phyloP scores from a whole-genome alignment of 1,284 basidiomycete species.

The Melanopsichium pennsylvanicum region DNA sequence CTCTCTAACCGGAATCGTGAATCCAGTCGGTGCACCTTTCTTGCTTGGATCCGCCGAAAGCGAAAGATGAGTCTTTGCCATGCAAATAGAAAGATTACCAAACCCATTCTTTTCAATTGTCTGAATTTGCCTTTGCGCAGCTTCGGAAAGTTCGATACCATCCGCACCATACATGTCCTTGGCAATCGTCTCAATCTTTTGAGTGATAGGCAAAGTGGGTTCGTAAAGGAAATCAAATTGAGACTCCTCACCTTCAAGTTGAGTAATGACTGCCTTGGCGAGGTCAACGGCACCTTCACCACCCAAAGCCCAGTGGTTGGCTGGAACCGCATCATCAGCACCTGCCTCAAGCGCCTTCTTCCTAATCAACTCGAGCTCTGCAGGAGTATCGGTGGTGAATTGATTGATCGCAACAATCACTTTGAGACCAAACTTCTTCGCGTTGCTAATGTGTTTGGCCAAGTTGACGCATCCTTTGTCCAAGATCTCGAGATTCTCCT shows the following conservation, averaged over 20 bases:
- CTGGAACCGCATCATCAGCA: conserved; percentile 92
- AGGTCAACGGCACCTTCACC: conserved; percentile 61
- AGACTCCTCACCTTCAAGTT: conserved; percentile 48
- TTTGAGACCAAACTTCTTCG: conserved; percentile 94
- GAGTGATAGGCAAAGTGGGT: conserved; percentile 50
- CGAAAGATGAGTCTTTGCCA: conserved; percentile 86
- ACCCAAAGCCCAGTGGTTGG: conserved; percentile 77
- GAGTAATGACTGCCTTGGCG: conserved; percentile 58
- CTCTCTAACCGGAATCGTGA: conserved; percentile 89
- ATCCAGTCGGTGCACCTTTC: conserved; percentile 67
- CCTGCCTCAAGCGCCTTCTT: conserved; percentile 82
- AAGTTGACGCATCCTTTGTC: conserved; percentile 93
- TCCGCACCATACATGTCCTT: conserved; percentile 64
- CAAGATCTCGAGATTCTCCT: conserved; percentile 89
- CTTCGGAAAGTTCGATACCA: conserved; percentile 70
- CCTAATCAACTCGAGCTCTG: conserved; percentile 86
- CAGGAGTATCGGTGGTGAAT: conserved; percentile 88
- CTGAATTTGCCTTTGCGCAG: conserved; percentile 83
- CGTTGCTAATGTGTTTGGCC: conserved; percentile 91
- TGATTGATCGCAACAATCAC: conserved; percentile 95
- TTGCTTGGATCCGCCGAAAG: conserved; percentile 56
- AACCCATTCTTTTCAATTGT: conserved; percentile 92
- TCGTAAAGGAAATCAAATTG: conserved; percentile 65
- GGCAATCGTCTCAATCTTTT: conserved; percentile 64
- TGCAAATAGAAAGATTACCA: conserved; percentile 77